These are phyloP conservation scores for Aspergillus tubingensis DNA, from an alignment of 2,329 filamentous ascomycete genomes.

Conservation along the genomic window DNA sequence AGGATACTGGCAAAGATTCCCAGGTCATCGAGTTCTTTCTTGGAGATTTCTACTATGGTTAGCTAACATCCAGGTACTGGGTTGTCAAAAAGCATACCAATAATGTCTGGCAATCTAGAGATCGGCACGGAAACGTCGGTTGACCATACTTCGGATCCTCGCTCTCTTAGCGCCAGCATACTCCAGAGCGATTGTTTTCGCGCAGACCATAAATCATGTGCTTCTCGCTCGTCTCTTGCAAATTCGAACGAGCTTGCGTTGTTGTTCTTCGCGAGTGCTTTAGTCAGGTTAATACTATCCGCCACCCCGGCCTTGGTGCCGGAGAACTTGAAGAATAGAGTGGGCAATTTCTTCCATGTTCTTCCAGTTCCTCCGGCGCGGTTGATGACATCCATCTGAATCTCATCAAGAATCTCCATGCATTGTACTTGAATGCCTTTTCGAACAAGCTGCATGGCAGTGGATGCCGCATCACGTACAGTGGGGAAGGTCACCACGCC, in stretches of 20 bases:
- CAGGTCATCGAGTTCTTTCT: constrained; percentile 83
- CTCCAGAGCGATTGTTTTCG: constrained; percentile 63
- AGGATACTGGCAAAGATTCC: constrained; percentile 85
- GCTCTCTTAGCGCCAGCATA: constrained; percentile 58
- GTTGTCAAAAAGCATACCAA: constrained; percentile 44
- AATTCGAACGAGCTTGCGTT: constrained; percentile 58
- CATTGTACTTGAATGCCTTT: constrained; percentile 68
- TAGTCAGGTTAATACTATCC: constrained; percentile 73
- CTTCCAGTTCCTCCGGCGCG: constrained; percentile 61
- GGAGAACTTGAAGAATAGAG: constrained; percentile 61
- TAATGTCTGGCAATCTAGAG: constrained; percentile 63
- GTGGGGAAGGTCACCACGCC: constrained; percentile 63
- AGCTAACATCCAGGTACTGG: constrained; percentile 11
- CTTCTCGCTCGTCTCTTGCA: constrained; percentile 55
- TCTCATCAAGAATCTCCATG: constrained; percentile 64
- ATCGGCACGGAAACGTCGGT: constrained; percentile 64
- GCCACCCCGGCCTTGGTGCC: constrained; percentile 76
- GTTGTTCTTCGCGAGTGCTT: constrained; percentile 65
- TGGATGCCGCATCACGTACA: constrained; percentile 63
- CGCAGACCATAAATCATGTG: constrained; percentile 61
- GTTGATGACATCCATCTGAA: constrained; percentile 68
- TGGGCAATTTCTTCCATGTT: constrained; percentile 43
- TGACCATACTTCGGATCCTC: constrained; percentile 61
- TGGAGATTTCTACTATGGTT: constrained; percentile 68
- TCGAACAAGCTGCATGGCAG: constrained; percentile 65